Base-by-base conservation (phyloP, 805 yeast species). In the Myxozyma nipponensis region DNA sequence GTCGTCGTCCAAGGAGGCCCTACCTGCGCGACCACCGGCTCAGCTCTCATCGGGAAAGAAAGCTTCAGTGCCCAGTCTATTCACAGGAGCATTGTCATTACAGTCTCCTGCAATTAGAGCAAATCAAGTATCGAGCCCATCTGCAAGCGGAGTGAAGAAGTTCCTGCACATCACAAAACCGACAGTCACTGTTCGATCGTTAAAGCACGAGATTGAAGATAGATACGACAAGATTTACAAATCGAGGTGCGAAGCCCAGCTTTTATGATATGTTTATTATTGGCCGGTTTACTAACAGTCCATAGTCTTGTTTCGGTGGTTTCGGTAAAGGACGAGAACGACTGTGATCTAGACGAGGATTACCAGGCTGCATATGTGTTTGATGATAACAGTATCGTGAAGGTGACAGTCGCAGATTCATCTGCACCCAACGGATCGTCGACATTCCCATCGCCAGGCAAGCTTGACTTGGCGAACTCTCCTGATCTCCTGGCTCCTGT, bases 291-390 rank as follows among this genome's bases (percentile, higher is more conserved):
- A 10, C 6, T 10, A 39, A 39, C 39, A 10, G 10, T 7, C 7
- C 25, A 30, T 25, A 44, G 50, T 17, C 25, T 36, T 9, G 26
- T 42, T n/a, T 38, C 30, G 10, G 43, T 38, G 17, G 21, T 25
- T 5, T 22, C 50, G 5, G 38, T 44, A 10, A 49, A 44, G 5
- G 49, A 50, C 39, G 49, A 40, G n/a, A 42, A 46, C 21, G 57
- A 40, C 19, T 53, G 44, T 40, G 57, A 53, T 36, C 45, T 49
- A 17, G 57, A 53, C 39, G 54, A 53, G n/a, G 43, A 51, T n/a
- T 53, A 53, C 28, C 42, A n/a, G 17, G 51, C 43, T 18, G 28
- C 42, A n/a, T 46, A 50, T 15, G 24, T 53, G 22, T 50, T 53
- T 28, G 19, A 22, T 23, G 49, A 53, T 37, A 30, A 44, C 18